Evolutionary conservation across 2,329 filamentous ascomycete species (phyloP).

Genomic region (Penicillium crustosum): DNA sequence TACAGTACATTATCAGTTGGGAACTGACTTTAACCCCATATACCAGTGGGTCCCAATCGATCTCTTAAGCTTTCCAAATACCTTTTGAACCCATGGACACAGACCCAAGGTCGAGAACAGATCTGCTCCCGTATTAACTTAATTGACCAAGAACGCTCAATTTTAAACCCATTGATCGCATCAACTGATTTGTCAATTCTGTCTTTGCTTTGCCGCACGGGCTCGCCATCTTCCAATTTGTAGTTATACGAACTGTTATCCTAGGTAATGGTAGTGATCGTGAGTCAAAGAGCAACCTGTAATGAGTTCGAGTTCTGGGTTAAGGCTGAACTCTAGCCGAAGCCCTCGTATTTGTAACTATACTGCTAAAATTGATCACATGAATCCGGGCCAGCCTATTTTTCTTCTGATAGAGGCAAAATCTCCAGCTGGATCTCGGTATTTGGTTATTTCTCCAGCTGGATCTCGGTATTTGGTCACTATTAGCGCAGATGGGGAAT

Average conservation of each 20-base stretch:
- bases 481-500: slow-evolving; percentile 55
- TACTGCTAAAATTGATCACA: not conserved
- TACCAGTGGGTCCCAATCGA: not conserved
- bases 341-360: not conserved
- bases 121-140: not conserved
- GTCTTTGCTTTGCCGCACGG: slow-evolving; percentile 56
- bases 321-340: not conserved
- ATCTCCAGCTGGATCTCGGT: slow-evolving; percentile 44
- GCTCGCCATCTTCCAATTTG: slow-evolving; percentile 55
- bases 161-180: slow-evolving; percentile 34
- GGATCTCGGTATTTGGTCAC: slow-evolving; percentile 41
- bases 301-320: not conserved
- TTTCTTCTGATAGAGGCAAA: not conserved
- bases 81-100: slow-evolving; percentile 14
- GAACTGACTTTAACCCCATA: not conserved
- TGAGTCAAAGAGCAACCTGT: not conserved
- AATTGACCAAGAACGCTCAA: slow-evolving; percentile 30
- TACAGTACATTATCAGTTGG: not conserved
- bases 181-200: slow-evolving; percentile 51
- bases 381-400: not conserved
- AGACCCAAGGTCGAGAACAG: not conserved
- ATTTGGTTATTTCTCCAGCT: too few relatives aligned
- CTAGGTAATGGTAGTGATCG: slow-evolving; percentile 56
- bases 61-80: not conserved
- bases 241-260: slow-evolving; percentile 60